Evolutionary conservation across 2,329 filamentous ascomycete species (phyloP), one percentile per base, ranked within the genome.

Genomic region (Magnaporthiopsis rhizophila): DNA sequence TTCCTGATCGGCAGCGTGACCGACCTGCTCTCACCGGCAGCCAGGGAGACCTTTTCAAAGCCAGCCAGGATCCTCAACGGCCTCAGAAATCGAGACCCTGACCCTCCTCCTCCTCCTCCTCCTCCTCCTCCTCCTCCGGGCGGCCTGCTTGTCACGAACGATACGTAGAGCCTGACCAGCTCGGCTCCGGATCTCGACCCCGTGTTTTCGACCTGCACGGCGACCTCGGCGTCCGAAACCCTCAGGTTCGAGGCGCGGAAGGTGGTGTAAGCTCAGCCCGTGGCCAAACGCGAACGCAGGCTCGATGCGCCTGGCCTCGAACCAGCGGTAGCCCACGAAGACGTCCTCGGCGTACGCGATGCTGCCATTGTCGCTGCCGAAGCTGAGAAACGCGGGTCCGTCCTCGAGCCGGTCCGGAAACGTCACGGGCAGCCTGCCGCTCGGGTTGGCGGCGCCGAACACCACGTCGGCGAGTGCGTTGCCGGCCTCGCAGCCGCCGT

Each of bases 241-340:
- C 38, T 21, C 30, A 69, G 38, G 34, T 78, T 72, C 0, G 73
- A 78, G 64, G 75, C 73, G 12, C 73, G 69, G 73, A 94, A 94
- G 0, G 78, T 85, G 0, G 90, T 92, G 75, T 93, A 95, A n/a
- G n/a, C 88, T 90, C 1, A 95, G 80, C 2, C 91, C 91, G 71
- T 92, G 87, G 15, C 91, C 91, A 72, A 96, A 96, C 65, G 88
- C 83, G 75, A 93, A 95, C 34, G 89, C 81, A 0, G 88, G 84
- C 0, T 81, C 79, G 5, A 86, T 80, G 50, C 86, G 80, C n/a
- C 83, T 81, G 69, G 84, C 87, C 71, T 95, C 90, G 74, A 91
- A 94, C 78, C 87, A 92, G 28, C 90, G 82, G 76, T 95, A 95
- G 4, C 91, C 91, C 53, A 94, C 81, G 73, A 91, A 94, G 60